These are phyloP conservation scores for Triglochin maritima DNA, from an alignment of 106 monocot species.

Conservation along the genomic window DNA sequence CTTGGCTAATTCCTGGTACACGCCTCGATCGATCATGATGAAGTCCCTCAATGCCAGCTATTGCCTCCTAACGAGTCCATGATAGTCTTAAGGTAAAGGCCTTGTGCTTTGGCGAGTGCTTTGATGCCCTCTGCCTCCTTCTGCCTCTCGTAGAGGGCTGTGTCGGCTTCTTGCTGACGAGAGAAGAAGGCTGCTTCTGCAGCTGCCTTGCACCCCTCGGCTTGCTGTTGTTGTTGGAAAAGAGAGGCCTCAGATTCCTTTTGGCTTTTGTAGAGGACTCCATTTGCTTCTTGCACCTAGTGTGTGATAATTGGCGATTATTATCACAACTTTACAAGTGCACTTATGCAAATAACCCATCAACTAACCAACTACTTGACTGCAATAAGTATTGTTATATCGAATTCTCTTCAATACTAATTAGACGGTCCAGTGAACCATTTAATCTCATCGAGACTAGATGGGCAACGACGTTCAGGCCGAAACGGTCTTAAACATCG, in stretches of 20 bases:
- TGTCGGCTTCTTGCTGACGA: slow-evolving; percentile 44
- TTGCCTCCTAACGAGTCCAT: slow-evolving; percentile 27
- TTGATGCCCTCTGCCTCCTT: slow-evolving; percentile 43
- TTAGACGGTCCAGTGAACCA: too few species aligned
- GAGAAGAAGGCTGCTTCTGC: slow-evolving; percentile 41
- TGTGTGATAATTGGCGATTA: too few species aligned
- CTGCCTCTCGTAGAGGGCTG: slow-evolving; percentile 39
- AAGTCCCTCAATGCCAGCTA: slow-evolving; percentile 43
- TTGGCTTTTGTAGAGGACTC: slow-evolving; percentile 50
- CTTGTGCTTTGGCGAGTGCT: slow-evolving; percentile 33
- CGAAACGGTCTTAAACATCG: too few species aligned
- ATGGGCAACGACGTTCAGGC: too few species aligned
- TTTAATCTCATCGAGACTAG: too few species aligned
- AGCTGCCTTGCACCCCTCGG: slow-evolving; percentile 21
- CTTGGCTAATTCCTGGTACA: slow-evolving; percentile 44
- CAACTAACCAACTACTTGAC: too few species aligned
- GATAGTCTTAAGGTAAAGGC: slow-evolving; percentile 19
- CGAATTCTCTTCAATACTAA: too few species aligned
- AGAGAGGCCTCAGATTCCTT: slow-evolving; percentile 45
- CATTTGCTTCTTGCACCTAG: slow-evolving; percentile 14
- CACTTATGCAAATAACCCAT: too few species aligned
- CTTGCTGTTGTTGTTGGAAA: slow-evolving; percentile 39
- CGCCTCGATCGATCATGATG: slow-evolving; percentile 40
- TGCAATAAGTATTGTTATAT: too few species aligned
- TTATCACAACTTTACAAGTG: too few species aligned